phyloP scores from a whole-genome alignment of 108 stramenopile species.

The Stephanodiscus minutulus region DNA sequence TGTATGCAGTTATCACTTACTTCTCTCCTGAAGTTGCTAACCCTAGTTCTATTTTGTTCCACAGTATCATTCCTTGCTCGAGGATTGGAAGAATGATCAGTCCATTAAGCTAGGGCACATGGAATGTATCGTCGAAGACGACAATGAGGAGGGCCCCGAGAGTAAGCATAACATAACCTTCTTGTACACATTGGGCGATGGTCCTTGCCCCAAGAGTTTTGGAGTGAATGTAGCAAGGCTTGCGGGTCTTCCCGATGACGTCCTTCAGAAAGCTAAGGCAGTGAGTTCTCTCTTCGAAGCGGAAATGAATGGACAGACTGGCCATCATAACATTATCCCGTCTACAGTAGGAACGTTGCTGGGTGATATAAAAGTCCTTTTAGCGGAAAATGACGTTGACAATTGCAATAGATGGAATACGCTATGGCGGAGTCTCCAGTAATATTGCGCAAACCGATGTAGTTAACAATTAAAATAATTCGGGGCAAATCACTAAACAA shows the following conservation, averaged over 20 bases:
- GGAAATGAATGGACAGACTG: conserved; percentile 61
- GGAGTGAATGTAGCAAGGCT: conserved; percentile 99
- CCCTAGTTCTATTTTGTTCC: neutral
- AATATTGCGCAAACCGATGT: neutral
- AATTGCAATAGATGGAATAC: conserved; percentile 6
- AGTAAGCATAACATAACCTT: conserved; percentile 90
- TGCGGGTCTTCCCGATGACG: conserved; percentile 94
- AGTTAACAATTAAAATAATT: neutral
- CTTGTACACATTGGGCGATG: conserved; percentile 94
- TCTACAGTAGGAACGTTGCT: conserved; percentile 22
- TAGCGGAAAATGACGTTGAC: conserved; percentile 9
- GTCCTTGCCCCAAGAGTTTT: conserved; percentile 95
- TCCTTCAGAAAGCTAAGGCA: conserved; percentile 79
- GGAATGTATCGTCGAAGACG: conserved; percentile 94
- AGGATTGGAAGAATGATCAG: conserved; percentile 88
- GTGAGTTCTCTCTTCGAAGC: conserved; percentile 81
- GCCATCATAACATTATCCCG: conserved; percentile 33
- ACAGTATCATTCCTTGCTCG: conserved; percentile 87
- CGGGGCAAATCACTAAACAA: no score
- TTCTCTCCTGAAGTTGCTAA: neutral
- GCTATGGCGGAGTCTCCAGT: conserved; percentile 43
- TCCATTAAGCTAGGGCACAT: conserved; percentile 95
- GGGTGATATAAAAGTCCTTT: conserved; percentile 9
- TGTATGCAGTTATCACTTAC: neutral
- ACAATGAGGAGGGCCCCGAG: conserved; percentile 37